phyloP scores from a whole-genome alignment of 1,139 yeast species.

The Saccharomycopsis hybrid region DNA sequence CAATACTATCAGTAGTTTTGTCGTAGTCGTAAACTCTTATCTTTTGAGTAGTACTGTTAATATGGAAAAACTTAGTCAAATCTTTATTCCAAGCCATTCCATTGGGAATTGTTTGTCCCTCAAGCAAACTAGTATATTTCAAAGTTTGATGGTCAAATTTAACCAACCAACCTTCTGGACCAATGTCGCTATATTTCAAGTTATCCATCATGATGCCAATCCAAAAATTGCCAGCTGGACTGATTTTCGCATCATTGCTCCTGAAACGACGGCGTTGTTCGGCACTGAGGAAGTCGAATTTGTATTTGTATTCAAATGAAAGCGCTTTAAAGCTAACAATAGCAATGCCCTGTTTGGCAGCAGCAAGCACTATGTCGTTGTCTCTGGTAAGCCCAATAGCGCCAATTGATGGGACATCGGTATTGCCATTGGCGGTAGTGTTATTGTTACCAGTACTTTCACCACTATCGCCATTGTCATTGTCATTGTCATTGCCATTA shows the following conservation, averaged over 20 bases:
- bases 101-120: constrained; percentile 51
- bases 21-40: constrained; percentile 63
- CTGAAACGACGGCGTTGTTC: constrained; percentile 38
- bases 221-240: constrained; percentile 64
- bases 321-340: constrained; percentile 39
- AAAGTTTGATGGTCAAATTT: constrained; percentile 28
- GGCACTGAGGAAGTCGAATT: constrained; percentile 39
- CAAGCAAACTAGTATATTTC: constrained; percentile 29
- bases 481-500: too few species aligned
- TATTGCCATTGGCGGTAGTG: too few species aligned
- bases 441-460: too few species aligned
- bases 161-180: constrained; percentile 32
- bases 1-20: constrained; percentile 36
- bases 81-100: constrained; percentile 69
- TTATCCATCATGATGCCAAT: constrained; percentile 64
- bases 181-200: constrained; percentile 33
- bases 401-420: constrained; percentile 37
- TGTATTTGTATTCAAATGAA: constrained; percentile 33
- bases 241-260: constrained; percentile 69
- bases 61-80: constrained; percentile 53
- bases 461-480: too few species aligned
- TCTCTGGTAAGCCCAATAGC: constrained; percentile 52
- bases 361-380: constrained; percentile 39
- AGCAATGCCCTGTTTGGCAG: constrained; percentile 54
- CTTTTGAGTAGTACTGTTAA: constrained; percentile 57